Conservation (phyloP, 768 basidiomycete species). For the Amanita jacksonii region DNA sequence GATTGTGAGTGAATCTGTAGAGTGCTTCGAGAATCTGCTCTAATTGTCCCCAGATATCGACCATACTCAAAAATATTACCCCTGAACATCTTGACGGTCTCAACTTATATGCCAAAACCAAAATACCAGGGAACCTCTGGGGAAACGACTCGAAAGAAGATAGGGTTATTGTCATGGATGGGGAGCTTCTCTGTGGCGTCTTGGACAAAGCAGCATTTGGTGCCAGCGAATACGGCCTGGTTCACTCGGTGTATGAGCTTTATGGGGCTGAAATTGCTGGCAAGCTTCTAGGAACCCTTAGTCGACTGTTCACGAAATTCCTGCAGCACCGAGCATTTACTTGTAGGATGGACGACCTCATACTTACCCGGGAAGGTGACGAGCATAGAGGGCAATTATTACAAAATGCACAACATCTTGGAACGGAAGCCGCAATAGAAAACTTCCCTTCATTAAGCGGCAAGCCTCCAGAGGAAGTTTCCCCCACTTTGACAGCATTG, state of each 20-base stretch:
- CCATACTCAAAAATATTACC: slow-evolving; percentile 86
- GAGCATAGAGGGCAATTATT: slow-evolving; percentile 57
- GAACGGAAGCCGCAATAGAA: slow-evolving; percentile 83
- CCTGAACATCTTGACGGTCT: slow-evolving; percentile 72
- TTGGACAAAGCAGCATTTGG: slow-evolving; percentile 98
- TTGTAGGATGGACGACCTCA: slow-evolving; percentile 97
- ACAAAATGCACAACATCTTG: slow-evolving; percentile 55
- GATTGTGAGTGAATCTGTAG: slow-evolving; percentile 49
- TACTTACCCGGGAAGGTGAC: slow-evolving; percentile 79
- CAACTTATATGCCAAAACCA: slow-evolving; percentile 78
- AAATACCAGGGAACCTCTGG: slow-evolving; percentile 85
- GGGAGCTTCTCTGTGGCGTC: slow-evolving; percentile 88
- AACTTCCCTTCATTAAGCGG: slow-evolving; percentile 71
- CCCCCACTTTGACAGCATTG: slow-evolving; percentile 48
- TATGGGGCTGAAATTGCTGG: slow-evolving; percentile 89
- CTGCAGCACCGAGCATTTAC: slow-evolving; percentile 96
- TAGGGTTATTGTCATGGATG: slow-evolving; percentile 83
- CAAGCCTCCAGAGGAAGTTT: slow-evolving; percentile 42
- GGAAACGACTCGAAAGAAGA: slow-evolving; percentile 74
- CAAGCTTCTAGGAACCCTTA: slow-evolving; percentile 84
- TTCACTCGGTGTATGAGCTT: slow-evolving; percentile 94
- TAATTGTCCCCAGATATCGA: slow-evolving; percentile 68
- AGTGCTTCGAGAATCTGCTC: background rate
- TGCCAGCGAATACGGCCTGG: slow-evolving; percentile 90
- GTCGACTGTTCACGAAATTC: slow-evolving; percentile 93